Base-by-base conservation (phyloP, 1,284 basidiomycete genomes). In the Ganoderma lingzhi region DNA sequence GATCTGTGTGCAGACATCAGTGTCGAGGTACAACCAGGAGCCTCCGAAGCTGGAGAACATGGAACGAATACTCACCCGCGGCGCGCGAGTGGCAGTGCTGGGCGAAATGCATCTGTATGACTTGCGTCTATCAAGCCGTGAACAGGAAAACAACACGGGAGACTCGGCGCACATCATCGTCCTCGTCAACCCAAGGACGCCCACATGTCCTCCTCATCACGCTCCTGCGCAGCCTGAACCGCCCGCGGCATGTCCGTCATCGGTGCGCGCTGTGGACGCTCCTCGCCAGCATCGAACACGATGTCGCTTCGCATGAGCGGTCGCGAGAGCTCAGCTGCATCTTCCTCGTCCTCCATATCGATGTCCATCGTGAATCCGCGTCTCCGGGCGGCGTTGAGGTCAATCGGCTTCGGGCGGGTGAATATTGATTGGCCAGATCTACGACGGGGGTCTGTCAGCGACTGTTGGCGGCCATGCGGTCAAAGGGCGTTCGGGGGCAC, bases 351-450 rank as follows among this genome's bases (percentile, higher is more conserved):
- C 65, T 93, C 91, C 68, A 92, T 82, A 74, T 93, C 93, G 67
- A 93, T 84, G 78, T 95, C 93, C 64, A 93, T 84, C 64, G 82
- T 84, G 84, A 91, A 87, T 74, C 94, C 87, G 76, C 93, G 84
- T 79, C 89, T 82, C 80, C 93, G 82, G 76, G 90, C 86, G 76
- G 91, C 83, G 80, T 90, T 84, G 80, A 98, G 91, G 79, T 98
- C 96, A 77, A 98, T 98, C 0, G 95, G 95, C 76, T 93, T 95
- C 8, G 96, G 96, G 62, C 92, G 90, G 30, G 95, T 91, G 80
- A 98, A 95, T 76, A 98, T 94, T 1, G 96, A 97, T 77, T 97
- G 95, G 0, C 96, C 96, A 64, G 96, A 97, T 82, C 96, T 96
- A 75, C 55, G 44, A 35, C 15, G 37, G 23, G 39, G 17, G 42